Evolutionary conservation across 768 basidiomycete species (phyloP).

Genomic region (Rhodotorula diobovata): DNA sequence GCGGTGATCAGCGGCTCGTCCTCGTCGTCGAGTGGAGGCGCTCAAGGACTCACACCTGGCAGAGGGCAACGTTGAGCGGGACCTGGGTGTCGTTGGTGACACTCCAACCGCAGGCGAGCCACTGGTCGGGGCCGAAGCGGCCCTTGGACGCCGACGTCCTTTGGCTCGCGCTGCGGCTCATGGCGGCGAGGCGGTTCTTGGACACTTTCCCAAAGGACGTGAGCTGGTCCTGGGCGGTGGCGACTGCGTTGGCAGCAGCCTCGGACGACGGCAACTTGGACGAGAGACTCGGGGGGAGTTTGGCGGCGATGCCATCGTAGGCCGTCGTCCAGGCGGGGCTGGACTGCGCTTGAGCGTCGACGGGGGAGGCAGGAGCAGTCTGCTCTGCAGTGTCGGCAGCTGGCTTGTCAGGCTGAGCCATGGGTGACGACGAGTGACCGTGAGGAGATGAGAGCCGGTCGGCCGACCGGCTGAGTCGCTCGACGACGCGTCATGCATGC

Average conservation of each 20-base stretch:
- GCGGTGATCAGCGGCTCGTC: not conserved
- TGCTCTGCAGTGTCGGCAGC: not conserved
- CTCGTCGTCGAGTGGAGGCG: too few species aligned
- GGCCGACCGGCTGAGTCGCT: too few species aligned
- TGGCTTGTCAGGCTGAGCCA: too few species aligned
- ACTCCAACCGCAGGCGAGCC: constrained; percentile 5
- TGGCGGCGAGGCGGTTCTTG: not conserved
- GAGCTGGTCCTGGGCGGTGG: not conserved
- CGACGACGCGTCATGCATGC: too few species aligned
- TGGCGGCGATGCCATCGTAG: not conserved
- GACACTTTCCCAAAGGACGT: not conserved
- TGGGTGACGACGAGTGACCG: too few species aligned
- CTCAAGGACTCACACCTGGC: not conserved
- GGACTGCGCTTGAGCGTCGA: not conserved
- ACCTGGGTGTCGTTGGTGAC: constrained; percentile 33
- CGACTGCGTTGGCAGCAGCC: not conserved
- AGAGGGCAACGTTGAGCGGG: constrained; percentile 25
- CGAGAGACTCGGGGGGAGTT: not conserved
- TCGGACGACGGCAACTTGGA: not conserved
- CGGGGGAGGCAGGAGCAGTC: not conserved
- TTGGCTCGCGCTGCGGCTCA: not conserved
- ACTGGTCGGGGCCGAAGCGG: constrained; percentile 1
- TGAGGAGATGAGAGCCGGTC: too few species aligned
- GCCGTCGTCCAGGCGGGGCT: not conserved
- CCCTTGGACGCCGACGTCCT: not conserved